Evolutionary conservation across 1,139 yeast species (phyloP), one percentile per base, ranked within the genome.

Genomic region (Zygosaccharomyces pseudobailii): DNA sequence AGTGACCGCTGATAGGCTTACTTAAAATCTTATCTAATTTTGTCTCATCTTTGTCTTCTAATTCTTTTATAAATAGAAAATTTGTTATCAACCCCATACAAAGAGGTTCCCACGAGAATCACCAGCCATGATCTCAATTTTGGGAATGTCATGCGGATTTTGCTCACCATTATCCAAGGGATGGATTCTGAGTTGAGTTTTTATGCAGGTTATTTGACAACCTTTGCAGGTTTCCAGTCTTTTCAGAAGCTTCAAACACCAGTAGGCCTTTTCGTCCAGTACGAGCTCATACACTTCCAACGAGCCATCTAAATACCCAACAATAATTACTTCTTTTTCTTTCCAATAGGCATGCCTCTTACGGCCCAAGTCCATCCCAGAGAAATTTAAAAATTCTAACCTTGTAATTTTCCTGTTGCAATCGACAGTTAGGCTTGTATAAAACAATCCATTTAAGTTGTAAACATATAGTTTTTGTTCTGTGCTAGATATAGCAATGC

Each of bases 361-460:
- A 9, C 54, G 52, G 22, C 58, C 58, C 20, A 56, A 48, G 37
- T 60, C 51, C 32, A 55, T 51, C 20, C 59, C 51, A 2, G 62
- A 56, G 48, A 66, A 59, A 37, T 56, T 54, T 20, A 66, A 38
- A 34, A 63, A 61, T 3, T 58, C 53, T 5, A 68, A 51, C 5
- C 49, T 37, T 3, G 60, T 50, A 21, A 61, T 49, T 1, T 39
- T 40, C 21, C 47, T 42, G 9, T 48, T 36, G 2, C 36, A 30
- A 7, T 53, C 45, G 6, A 60, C 34, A 4, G 39, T 30, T 6
- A 50, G 47, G 7, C 53, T 41, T 8, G 69, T 40, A 2, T 79
- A 66, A 3, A 59, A 40, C 5, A 73, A 73, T 0, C 88, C 88
- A 62, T 84, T 84, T 23, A 83, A 61, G 4, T 79, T 79, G 60